Evolutionary conservation across 768 basidiomycete genomes (phyloP), one percentile per base, ranked within the genome.

Genomic region (Rhizopogon vesiculosus): DNA sequence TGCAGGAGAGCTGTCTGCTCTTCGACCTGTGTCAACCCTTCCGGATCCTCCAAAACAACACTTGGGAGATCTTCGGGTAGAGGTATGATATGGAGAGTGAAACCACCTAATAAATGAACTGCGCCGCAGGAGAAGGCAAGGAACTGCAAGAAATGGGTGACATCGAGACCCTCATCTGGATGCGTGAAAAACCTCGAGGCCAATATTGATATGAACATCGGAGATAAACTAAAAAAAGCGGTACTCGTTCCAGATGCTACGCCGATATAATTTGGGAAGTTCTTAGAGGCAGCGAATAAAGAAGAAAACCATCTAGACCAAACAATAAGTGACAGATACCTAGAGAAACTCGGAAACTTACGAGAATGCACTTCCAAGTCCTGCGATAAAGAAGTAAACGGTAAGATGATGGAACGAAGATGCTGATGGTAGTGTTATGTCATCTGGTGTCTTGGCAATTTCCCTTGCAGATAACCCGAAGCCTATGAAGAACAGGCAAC

Each of bases 171-270:
- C 25, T 73, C 74, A 46, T 69, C 65, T 12, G 69, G 60, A 40
- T 74, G 69, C 5, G 79, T 82, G 68, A 91, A 91, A 64, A 75
- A 83, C 15, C 55, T 72, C 4, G 86, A 82, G 3, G 87, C 89
- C 39, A 91, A 57, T 22, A 79, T 56, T 19, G 89, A 86, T 7
- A 91, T 77, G 60, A 89, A 81, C 19, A 91, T 73, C 0, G 91
- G 91, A 0, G 91, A 93, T 35, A 91, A 77, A n/a, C 91, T 89
- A 63, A 91, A 91, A 22, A 91, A 70, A 2, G 88, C 82, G 76
- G 84, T 84, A 64, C 78, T 85, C 9, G 74, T 70, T 4, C 88
- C 91, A 1, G 86, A 78, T 10, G 87, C 82, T 25, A 84, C 68
- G 18, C 88, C 88, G 44, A 81, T 79, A 59, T 85, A 80, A 5